Base-by-base conservation (phyloP, 106 monocot species). In the Apostasia ramifera region DNA sequence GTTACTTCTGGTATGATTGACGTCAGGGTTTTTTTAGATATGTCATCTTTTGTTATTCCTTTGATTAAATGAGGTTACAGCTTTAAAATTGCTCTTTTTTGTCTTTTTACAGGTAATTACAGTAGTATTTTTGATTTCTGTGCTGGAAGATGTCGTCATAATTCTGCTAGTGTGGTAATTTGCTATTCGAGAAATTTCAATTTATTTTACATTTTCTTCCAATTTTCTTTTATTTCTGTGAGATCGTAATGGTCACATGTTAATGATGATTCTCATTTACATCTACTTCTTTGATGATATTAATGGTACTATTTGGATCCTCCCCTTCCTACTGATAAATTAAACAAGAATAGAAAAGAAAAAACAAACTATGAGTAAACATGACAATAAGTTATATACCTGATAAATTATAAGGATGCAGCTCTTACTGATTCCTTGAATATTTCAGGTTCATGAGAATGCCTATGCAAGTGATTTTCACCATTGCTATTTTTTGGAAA, bases 401-500 rank as follows among this genome's bases (percentile, higher is more conserved):
- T 52, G 52, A 6, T 6, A 52, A 52, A 52, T 6, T 6, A 52
- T 6, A 52, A 48, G 44, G 44, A 55, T 45, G 42, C n/a, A 40
- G 40, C 5, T 61, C 44, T 41, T 61, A 8, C 44, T 62, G 44
- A 44, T 65, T 44, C 48, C 42, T 65, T 44, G 46, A 14, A 61
- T 67, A 39, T 81, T 78, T 61, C 73, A 97, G 95, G 92, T 92
- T 63, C 92, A 97, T 75, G 92, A 92, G 78, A 97, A 92, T 89
- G 84, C 95, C 45, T 97, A 97, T 92, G 82, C 81, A 40, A 97
- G 95, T 58, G 84, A 87, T 45, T 97, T 92, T 67, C 92, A 97
- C 76, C 95, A 97, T 60, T 97, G 95, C 51, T 89, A 82, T 76
- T 87, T 82, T 45, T 44, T 83, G 63, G 68, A 81, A 44, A 62